A percentile compares a stretch with the other conserved stretches of the same genome.
These are phyloP conservation scores for Rhodofomes roseus DNA, from an alignment of 1,284 basidiomycete species.

Conservation along the genomic window DNA sequence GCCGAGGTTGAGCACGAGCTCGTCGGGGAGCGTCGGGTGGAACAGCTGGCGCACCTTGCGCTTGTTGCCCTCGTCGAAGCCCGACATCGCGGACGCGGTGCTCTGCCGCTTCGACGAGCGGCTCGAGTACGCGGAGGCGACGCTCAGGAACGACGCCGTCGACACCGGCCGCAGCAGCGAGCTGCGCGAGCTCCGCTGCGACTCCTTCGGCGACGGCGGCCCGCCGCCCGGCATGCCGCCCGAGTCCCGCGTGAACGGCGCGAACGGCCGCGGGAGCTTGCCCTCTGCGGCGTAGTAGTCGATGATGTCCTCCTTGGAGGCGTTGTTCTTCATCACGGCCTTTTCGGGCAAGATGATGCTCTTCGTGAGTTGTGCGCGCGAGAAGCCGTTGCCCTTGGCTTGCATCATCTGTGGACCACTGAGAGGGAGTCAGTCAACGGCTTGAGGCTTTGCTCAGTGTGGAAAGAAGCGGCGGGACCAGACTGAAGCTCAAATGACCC, in stretches of 20 bases:
- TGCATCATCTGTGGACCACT: conserved; percentile 5
- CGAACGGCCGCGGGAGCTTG: conserved; percentile 45
- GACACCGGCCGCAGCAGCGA: conserved; percentile 18
- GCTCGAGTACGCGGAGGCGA: conserved; percentile 25
- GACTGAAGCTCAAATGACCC: too few species aligned
- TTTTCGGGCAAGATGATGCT: conserved; percentile 52
- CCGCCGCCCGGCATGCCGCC: not conserved
- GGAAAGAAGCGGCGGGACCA: too few species aligned
- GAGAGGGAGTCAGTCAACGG: conserved; percentile 1
- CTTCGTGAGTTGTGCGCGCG: conserved; percentile 38
- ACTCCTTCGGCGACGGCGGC: conserved; percentile 5
- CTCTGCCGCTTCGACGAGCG: conserved; percentile 23
- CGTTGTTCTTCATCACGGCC: conserved; percentile 35
- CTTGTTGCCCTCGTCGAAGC: conserved; percentile 32
- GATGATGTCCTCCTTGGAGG: conserved; percentile 39
- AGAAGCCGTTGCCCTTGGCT: conserved; percentile 32
- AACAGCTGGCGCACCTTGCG: conserved; percentile 62
- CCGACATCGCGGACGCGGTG: conserved; percentile 33
- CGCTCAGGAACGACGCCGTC: conserved; percentile 24
- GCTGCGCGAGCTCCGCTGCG: not conserved
- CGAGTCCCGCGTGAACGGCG: conserved; percentile 32
- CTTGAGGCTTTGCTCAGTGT: too few species aligned
- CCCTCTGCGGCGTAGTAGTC: conserved; percentile 43
- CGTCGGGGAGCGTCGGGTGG: conserved; percentile 66
- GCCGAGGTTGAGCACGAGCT: conserved; percentile 52